Conservation (phyloP, 1,284 basidiomycete genomes). For the Cryptococcus maquisensis region DNA sequence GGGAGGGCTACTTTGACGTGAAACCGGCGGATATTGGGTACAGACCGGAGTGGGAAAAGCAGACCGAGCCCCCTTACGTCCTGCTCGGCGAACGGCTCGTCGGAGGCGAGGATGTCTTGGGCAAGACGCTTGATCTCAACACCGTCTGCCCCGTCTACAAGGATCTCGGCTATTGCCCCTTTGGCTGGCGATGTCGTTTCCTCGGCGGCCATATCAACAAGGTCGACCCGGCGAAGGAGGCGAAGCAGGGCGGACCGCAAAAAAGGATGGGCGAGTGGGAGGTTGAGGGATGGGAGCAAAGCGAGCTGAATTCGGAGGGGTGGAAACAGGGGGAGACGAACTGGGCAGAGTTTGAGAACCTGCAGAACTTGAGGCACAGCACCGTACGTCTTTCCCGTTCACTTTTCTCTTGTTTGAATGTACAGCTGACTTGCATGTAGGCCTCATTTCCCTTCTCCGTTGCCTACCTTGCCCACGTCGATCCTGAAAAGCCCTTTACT, state of each 20-base stretch:
- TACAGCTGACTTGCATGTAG: constrained; percentile 7
- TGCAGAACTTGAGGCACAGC: constrained; percentile 61
- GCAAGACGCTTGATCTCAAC: constrained; percentile 28
- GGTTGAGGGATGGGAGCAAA: neutral
- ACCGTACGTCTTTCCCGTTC: constrained; percentile 56
- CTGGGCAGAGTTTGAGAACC: constrained; percentile 58
- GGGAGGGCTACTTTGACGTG: constrained; percentile 66
- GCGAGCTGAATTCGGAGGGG: constrained; percentile 40
- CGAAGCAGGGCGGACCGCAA: constrained; percentile 30
- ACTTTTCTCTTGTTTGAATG: neutral
- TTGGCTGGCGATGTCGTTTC: constrained; percentile 87
- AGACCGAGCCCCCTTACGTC: constrained; percentile 55
- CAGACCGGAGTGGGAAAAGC: constrained; percentile 52
- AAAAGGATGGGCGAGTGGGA: constrained; percentile 38
- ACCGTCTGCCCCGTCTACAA: constrained; percentile 66
- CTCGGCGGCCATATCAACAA: constrained; percentile 65
- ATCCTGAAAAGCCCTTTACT: constrained; percentile 46
- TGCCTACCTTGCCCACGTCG: constrained; percentile 63
- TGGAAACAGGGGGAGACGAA: constrained; percentile 68
- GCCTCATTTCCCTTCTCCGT: constrained; percentile 64
- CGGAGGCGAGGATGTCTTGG: constrained; percentile 29
- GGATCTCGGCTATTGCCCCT: constrained; percentile 73
- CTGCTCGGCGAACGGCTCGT: constrained; percentile 2
- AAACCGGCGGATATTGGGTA: constrained; percentile 72
- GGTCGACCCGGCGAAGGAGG: constrained; percentile 2